These are phyloP conservation scores for Chrysanthemum seticuspe DNA, from an alignment of 129 eudicot species.

Conservation along the genomic window DNA sequence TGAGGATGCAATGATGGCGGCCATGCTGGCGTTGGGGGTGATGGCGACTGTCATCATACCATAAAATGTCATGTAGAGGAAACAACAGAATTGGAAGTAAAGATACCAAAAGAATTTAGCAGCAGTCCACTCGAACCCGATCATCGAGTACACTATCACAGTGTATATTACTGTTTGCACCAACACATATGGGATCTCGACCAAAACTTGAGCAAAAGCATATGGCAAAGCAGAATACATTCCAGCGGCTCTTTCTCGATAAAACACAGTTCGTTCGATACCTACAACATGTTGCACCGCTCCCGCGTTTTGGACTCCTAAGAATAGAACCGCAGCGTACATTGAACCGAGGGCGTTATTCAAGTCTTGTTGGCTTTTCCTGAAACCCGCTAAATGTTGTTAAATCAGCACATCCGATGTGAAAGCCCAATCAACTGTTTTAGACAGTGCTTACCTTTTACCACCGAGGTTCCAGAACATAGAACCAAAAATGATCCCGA, in stretches of 20 bases:
- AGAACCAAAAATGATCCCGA: slow-evolving; percentile 43
- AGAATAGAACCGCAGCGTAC: slow-evolving; percentile 40
- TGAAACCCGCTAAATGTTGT: not conserved
- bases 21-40: slow-evolving; percentile 43
- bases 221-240: slow-evolving; percentile 50
- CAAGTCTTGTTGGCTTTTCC: slow-evolving; percentile 30
- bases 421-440: not conserved
- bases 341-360: slow-evolving; percentile 50
- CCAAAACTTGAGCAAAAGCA: slow-evolving; percentile 45
- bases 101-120: slow-evolving; percentile 39
- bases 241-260: slow-evolving; percentile 52
- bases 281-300: slow-evolving; percentile 47
- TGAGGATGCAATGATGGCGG: slow-evolving; percentile 39
- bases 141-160: slow-evolving; percentile 42
- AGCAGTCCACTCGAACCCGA: slow-evolving; percentile 43
- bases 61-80: slow-evolving; percentile 41
- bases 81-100: slow-evolving; percentile 38
- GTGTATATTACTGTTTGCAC: slow-evolving; percentile 30
- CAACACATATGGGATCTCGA: slow-evolving; percentile 40
- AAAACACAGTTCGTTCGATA: slow-evolving; percentile 49
- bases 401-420: too few species aligned
- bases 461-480: slow-evolving; percentile 54
- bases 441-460: slow-evolving; percentile 25
- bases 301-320: slow-evolving; percentile 33
- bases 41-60: slow-evolving; percentile 51